Evolutionary conservation across 2,329 filamentous ascomycete genomes (phyloP).

Genomic region (Fusarium musae): DNA sequence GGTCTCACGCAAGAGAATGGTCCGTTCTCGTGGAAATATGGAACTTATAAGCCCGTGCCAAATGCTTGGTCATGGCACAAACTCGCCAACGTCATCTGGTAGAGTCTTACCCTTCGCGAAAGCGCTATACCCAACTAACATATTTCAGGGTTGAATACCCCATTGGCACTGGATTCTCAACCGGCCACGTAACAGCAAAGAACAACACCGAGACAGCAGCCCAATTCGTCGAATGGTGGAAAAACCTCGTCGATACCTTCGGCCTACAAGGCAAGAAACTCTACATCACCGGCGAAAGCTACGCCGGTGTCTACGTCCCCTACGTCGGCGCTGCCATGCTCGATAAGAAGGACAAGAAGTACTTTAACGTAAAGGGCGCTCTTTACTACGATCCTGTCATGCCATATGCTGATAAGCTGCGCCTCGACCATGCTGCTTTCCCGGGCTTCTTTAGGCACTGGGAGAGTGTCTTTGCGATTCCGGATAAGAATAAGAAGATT

Average conservation of each 20-base stretch:
- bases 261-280: conserved; percentile 1
- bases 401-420: conserved; percentile 8
- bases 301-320: conserved; percentile 12
- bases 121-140: accelerated
- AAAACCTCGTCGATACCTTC: conserved; percentile 17
- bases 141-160: conserved; percentile 13
- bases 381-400: conserved; percentile 24
- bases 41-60: conserved; percentile 11
- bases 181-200: conserved; percentile 5
- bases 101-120: accelerated
- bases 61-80: conserved; percentile 26
- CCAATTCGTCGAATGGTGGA: conserved; percentile 16
- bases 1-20: conserved; percentile 22
- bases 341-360: conserved; percentile 1
- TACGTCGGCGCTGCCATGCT: conserved; percentile 23
- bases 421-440: conserved; percentile 10
- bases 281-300: conserved; percentile 11
- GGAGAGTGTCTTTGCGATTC: conserved; percentile 22
- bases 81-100: conserved; percentile 19
- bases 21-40: conserved; percentile 14
- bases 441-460: conserved; percentile 8
- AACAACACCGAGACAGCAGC: conserved; percentile 16
- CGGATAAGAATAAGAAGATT: conserved; percentile 21
- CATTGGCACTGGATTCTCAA: conserved; percentile 15
- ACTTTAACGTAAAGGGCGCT: conserved; percentile 9